phyloP scores from a whole-genome alignment of 495 filamentous ascomycete species.

The Pyronema domesticum region DNA sequence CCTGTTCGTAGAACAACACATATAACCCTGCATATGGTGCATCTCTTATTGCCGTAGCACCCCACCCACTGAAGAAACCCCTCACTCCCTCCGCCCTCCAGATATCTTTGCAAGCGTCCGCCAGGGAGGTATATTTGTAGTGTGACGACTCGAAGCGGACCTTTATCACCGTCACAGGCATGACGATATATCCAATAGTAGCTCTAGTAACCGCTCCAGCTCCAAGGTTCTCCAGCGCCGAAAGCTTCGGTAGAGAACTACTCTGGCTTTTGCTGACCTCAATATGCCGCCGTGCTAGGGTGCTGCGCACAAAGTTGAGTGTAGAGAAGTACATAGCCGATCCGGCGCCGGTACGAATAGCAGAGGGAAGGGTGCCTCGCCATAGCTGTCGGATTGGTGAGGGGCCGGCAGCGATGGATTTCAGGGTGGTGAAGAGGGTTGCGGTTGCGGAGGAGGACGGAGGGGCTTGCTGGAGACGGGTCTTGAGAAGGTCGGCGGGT shows the following conservation, averaged over 20 bases:
- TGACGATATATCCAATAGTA: slow-evolving; percentile 73
- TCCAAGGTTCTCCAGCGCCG: slow-evolving; percentile 64
- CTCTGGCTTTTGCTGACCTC: slow-evolving; percentile 19
- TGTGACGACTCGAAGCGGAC: slow-evolving; percentile 80
- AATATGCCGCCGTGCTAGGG: slow-evolving; percentile 32
- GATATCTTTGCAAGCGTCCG: slow-evolving; percentile 57
- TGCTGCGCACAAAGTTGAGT: slow-evolving; percentile 63
- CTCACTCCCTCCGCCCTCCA: slow-evolving; percentile 50
- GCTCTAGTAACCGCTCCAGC: slow-evolving; percentile 72
- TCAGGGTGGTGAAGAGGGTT: slow-evolving; percentile 52
- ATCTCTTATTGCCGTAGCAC: slow-evolving; percentile 81
- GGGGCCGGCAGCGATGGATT: slow-evolving; percentile 43
- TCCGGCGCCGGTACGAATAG: slow-evolving; percentile 80
- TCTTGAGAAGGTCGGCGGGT: slow-evolving; percentile 93
- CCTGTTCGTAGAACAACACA: slow-evolving; percentile 82
- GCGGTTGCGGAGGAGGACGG: slow-evolving; percentile 33
- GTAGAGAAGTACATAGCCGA: slow-evolving; percentile 87
- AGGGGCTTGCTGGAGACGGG: slow-evolving; percentile 64
- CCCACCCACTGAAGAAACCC: slow-evolving; percentile 85
- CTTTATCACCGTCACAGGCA: slow-evolving; percentile 94
- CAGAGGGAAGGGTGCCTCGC: slow-evolving; percentile 82
- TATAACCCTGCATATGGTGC: slow-evolving; percentile 93
- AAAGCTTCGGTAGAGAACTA: slow-evolving; percentile 69
- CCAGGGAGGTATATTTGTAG: slow-evolving; percentile 68
- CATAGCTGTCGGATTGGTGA: slow-evolving; percentile 50